phyloP scores from a whole-genome alignment of 75 land plant genomes.

The Selaginella moellendorffii region DNA sequence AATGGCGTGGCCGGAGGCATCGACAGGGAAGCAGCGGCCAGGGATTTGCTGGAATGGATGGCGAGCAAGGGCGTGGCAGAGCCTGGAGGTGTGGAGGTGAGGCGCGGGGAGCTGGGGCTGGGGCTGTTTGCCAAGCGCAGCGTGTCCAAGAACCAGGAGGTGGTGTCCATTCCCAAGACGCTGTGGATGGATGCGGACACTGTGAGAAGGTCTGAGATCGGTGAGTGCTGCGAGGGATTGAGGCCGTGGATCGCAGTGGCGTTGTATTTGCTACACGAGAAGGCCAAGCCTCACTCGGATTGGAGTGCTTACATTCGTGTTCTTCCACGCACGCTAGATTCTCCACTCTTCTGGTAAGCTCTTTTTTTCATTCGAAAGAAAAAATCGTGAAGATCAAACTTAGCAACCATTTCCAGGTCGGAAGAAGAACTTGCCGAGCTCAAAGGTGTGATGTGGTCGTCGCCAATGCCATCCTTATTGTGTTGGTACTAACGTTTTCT shows the following conservation, averaged over 20 bases:
- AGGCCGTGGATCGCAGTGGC: constrained; percentile 72
- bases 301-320: constrained; percentile 54
- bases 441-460: not conserved
- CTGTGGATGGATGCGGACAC: constrained; percentile 62
- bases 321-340: constrained; percentile 48
- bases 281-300: constrained; percentile 23
- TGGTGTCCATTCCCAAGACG: constrained; percentile 51
- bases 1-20: too few species aligned
- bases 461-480: too few species aligned
- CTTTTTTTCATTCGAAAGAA: not conserved
- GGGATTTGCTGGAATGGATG: too few species aligned
- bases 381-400: not conserved
- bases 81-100: too few species aligned
- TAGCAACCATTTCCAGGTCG: not conserved
- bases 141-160: constrained; percentile 46
- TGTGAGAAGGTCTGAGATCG: constrained; percentile 54
- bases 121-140: constrained; percentile 56
- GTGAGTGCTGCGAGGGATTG: constrained; percentile 30
- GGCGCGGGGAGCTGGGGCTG: too few species aligned
- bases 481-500: too few species aligned
- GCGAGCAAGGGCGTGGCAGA: too few species aligned
- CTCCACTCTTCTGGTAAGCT: constrained; percentile 71
- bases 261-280: constrained; percentile 56
- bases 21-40: too few species aligned
- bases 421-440: not conserved